Conservation (phyloP, 2,329 filamentous ascomycete genomes). For the Cordyceps fumosorosea region DNA sequence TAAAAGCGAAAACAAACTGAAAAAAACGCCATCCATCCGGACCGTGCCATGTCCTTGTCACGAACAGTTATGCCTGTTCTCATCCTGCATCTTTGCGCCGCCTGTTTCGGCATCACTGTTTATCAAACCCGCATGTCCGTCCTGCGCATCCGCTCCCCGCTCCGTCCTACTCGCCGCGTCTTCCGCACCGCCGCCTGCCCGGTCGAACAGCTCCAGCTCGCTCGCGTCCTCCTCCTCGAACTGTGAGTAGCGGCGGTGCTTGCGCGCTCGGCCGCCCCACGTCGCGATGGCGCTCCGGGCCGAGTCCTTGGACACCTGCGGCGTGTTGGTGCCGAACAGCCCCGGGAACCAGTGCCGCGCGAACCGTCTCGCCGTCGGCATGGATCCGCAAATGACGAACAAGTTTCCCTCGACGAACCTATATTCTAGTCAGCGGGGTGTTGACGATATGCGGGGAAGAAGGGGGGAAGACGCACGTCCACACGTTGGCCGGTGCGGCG, state of each 20-base stretch:
- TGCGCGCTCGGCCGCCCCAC: neutral
- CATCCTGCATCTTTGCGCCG: neutral
- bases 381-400: slow-evolving; percentile 33
- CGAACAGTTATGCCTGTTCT: neutral
- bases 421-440: neutral
- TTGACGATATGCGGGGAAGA: slow-evolving; percentile 11
- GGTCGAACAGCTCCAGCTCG: slow-evolving; percentile 1
- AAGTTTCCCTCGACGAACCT: slow-evolving; percentile 33
- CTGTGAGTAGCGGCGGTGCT: neutral
- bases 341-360: neutral
- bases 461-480: slow-evolving; percentile 20
- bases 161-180: neutral
- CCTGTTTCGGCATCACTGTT: neutral
- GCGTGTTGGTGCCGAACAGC: slow-evolving; percentile 1
- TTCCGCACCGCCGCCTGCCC: neutral
- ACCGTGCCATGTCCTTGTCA: neutral
- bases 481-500: slow-evolving; percentile 22
- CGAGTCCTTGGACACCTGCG: neutral
- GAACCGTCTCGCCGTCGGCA: slow-evolving; percentile 27
- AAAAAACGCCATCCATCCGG: too few relatives aligned
- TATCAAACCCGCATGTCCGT: neutral
- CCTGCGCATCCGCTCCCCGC: neutral
- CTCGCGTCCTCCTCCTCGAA: neutral
- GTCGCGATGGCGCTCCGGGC: slow-evolving; percentile 2
- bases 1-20: too few relatives aligned